Base-by-base conservation (phyloP, 768 basidiomycete genomes). In the Lactarius indigo region DNA sequence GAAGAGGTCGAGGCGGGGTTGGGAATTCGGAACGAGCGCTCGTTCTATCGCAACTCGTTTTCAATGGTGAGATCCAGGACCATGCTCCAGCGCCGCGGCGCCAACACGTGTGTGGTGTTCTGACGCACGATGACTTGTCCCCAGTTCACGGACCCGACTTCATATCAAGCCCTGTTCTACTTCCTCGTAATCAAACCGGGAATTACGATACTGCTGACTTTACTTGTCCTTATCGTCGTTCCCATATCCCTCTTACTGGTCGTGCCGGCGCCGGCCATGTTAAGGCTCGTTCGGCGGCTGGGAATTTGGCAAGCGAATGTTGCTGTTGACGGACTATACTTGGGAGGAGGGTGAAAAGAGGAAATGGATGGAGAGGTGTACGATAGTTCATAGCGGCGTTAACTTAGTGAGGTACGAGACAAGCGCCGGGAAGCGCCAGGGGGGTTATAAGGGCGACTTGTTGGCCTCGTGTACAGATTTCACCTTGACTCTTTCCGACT, bases 141-240 rank as follows among this genome's bases (percentile, higher is more conserved):
- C 23, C 70, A 92, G 91, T 93, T 93, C 76, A 87, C 88, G 50
- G 91, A 93, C 72, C 78, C 88, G 44, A 90, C 88, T 5, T 90
- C 91, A 20, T 93, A 91, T 75, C 90, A 90, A 78, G 88, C 92
- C 0, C 81, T 94, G 3, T 93, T 94, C 80, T 93, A 94, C 75
- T 94, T 94, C 78, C 83, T 94, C 67, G 89, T 93, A 59, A 87
- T 94, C 79, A 94, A 94, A 74, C 90, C 92, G 2, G 82, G 85
- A 35, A 89, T 93, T 75, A 91, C 91, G 1, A 76, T 94, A 31
- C 78, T 89, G 20, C 78, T 92, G 41, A 82, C 84, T 6, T 74
- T 91, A 17, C 70, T 78, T 26, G 74, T 91, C 59, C 44, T 90
- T 18, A 76, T 84, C 17, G 67, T 90, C 64, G 83, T 87, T 28